Base-by-base conservation (phyloP, 1,284 basidiomycete species). In the Ustilago loliicola region DNA sequence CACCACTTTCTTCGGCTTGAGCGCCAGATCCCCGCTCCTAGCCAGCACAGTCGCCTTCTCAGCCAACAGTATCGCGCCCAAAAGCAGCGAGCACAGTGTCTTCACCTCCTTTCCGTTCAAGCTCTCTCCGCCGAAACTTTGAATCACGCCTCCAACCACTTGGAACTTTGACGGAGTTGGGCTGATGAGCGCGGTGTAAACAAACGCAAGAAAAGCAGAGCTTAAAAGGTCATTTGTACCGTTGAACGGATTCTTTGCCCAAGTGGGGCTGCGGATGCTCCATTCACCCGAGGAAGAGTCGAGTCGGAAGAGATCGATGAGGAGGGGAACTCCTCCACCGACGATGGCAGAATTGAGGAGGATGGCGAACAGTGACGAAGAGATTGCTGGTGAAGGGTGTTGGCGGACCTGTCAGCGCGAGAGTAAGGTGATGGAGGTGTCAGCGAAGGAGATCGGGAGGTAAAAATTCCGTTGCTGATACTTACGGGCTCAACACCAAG, bases 221-320 rank as follows among this genome's bases (percentile, higher is more conserved):
- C 77, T 79, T 47, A 62, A 45, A 5, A 81, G 45, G 51, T 84
- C 82, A 30, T 68, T 66, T 36, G 70, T 68, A 64, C 75, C 72
- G 7, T 29, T 42, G 62, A 64, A 47, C 11, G 78, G 78, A 9
- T 75, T 25, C 5, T 60, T 71, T 4, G 71, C 55, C 82, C 82
- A 84, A 1, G 54, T 6, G 3, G 82, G 82, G 15, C 64, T 78
- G 17, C 70, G 66, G 2, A 80, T 29, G 2, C 55, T 59, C 82
- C 82, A 84, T 34, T 80, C 60, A 2, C 81, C 77, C 0, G 61
- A 50, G 2, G 76, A 58, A n/a, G 80, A 79, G 48, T 81, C 77
- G 36, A 84, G 77, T 19, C 61, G 56, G 54, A 83, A 72, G 3
- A 77, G 51, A 32, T 78, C 76, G 52, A 80, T 77, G n/a, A 84